A percentile compares a stretch with the other conserved stretches of the same genome.
These are phyloP conservation scores for Sphaceloma murrayae DNA, from an alignment of 2,329 filamentous ascomycete species.

Conservation along the genomic window DNA sequence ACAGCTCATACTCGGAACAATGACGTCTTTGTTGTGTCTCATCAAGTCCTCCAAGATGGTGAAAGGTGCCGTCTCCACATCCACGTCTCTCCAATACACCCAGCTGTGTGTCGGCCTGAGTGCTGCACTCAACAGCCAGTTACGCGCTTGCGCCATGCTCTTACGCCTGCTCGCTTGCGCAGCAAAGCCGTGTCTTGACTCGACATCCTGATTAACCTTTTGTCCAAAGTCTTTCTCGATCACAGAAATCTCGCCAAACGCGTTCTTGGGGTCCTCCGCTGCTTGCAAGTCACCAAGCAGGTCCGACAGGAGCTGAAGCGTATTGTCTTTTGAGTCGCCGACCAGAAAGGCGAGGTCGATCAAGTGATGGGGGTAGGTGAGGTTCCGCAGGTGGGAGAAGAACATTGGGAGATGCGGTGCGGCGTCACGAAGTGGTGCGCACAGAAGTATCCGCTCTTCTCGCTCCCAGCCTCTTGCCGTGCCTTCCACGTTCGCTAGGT, in stretches of 20 bases:
- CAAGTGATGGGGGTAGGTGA: slow-evolving; percentile 93
- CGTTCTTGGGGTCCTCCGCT: slow-evolving; percentile 66
- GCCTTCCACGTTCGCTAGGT: slow-evolving; percentile 82
- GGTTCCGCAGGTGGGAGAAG: slow-evolving; percentile 91
- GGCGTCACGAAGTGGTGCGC: slow-evolving; percentile 87
- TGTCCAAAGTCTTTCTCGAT: slow-evolving; percentile 99
- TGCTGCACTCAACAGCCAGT: slow-evolving; percentile 91
- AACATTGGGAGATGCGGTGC: slow-evolving; percentile 92
- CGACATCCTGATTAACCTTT: slow-evolving; percentile 93
- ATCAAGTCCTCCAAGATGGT: slow-evolving; percentile 96
- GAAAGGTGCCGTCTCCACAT: slow-evolving; percentile 93
- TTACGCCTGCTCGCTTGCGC: slow-evolving; percentile 90
- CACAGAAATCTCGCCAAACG: slow-evolving; percentile 92
- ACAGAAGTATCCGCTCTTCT: slow-evolving; percentile 89
- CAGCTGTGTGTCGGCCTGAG: slow-evolving; percentile 91
- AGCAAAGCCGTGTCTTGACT: slow-evolving; percentile 93
- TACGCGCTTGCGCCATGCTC: slow-evolving; percentile 93
- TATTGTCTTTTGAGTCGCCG: slow-evolving; percentile 92
- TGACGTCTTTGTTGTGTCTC: slow-evolving; percentile 97
- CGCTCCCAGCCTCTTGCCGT: slow-evolving; percentile 91
- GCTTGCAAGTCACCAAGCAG: slow-evolving; percentile 72
- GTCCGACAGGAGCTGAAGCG: slow-evolving; percentile 63
- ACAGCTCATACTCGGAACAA: slow-evolving; percentile 95
- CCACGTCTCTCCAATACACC: slow-evolving; percentile 99
- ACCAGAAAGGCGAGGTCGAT: slow-evolving; percentile 96